Conservation (phyloP, 495 filamentous ascomycete genomes). For the Talaromyces adpressus region DNA sequence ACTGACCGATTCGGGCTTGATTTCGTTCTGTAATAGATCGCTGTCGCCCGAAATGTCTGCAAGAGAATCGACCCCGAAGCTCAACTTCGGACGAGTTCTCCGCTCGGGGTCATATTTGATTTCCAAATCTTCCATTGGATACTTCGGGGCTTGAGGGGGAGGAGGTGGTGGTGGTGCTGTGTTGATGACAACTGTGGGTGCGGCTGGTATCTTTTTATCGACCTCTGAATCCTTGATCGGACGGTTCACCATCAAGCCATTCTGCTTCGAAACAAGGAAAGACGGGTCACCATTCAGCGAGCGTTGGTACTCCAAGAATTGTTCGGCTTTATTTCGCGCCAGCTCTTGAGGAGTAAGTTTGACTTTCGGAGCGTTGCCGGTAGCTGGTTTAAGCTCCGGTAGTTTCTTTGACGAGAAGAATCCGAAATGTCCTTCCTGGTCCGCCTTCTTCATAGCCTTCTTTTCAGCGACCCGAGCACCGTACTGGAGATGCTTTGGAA, state of each 20-base stretch:
- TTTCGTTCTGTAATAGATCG: slow-evolving; percentile 44
- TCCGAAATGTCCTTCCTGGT: slow-evolving; percentile 46
- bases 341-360: slow-evolving; percentile 44
- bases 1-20: slow-evolving; percentile 74
- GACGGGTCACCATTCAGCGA: slow-evolving; percentile 44
- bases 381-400: slow-evolving; percentile 73
- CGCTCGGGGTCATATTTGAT: slow-evolving; percentile 54
- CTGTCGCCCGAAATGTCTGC: slow-evolving; percentile 32
- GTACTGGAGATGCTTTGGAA: slow-evolving; percentile 77
- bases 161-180: slow-evolving; percentile 48
- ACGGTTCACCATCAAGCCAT: slow-evolving; percentile 18
- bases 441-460: slow-evolving; percentile 66
- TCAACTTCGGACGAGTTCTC: slow-evolving; percentile 61
- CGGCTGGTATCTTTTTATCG: slow-evolving; percentile 26
- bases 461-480: slow-evolving; percentile 71
- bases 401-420: slow-evolving; percentile 51
- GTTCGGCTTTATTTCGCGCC: slow-evolving; percentile 37
- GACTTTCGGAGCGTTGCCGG: slow-evolving; percentile 63
- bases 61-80: slow-evolving; percentile 62
- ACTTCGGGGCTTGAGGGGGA: slow-evolving; percentile 62
- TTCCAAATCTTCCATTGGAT: slow-evolving; percentile 91
- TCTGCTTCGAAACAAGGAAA: slow-evolving; percentile 30
- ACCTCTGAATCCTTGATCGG: slow-evolving; percentile 33
- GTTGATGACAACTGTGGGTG: slow-evolving; percentile 29
- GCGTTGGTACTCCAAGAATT: slow-evolving; percentile 46